Evolutionary conservation across 2,329 filamentous ascomycete genomes (phyloP), one percentile per base, ranked within the genome.

Genomic region (Cadophora gregata): DNA sequence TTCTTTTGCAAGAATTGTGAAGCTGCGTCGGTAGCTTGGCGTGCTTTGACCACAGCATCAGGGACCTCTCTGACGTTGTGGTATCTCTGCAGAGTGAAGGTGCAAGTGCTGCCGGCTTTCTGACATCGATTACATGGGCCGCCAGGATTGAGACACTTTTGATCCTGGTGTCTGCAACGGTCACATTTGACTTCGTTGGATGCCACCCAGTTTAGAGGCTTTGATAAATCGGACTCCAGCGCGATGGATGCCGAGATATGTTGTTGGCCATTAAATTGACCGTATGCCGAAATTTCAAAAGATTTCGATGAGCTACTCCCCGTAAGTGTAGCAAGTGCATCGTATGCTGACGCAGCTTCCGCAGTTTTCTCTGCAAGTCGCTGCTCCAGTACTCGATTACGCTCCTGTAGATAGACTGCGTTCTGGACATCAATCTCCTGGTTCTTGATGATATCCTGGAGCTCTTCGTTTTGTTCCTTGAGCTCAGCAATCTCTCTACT

Each of bases 391-490:
- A 31, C 1, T 36, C 33, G 24, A n/a, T 56, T 63, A 10, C 50
- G 50, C 19, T 56, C 31, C 7, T 36, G 61, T 4, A 63, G 50
- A 25, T 36, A 45, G 12, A 55, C 36, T 8, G 50, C 29, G 4
- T 45, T 56, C 24, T 48, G 33, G 9, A 58, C 33, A 29, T 55
- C 48, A 19, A 29, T 25, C 24, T 63, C 61, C 16, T 63, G 50
- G 9, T 31, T 33, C 21, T 33, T 21, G 3, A 63, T 63, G 5
- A 58, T 36, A 8, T 56, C 61, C 29, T 25, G 55, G 4, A 63
- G 42, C 25, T 63, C 61, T n/a, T 63, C 61, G 36, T 63, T 63
- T 19, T 62, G 59, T 14, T 31, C 59, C 36, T 51, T 48, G 5
- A 62, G 47, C 4, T 62, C 59, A 12, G 27, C 14, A 16, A 62